These are phyloP conservation scores for Cornus kousa DNA, from an alignment of 148 eudicot genomes.

Conservation along the genomic window DNA sequence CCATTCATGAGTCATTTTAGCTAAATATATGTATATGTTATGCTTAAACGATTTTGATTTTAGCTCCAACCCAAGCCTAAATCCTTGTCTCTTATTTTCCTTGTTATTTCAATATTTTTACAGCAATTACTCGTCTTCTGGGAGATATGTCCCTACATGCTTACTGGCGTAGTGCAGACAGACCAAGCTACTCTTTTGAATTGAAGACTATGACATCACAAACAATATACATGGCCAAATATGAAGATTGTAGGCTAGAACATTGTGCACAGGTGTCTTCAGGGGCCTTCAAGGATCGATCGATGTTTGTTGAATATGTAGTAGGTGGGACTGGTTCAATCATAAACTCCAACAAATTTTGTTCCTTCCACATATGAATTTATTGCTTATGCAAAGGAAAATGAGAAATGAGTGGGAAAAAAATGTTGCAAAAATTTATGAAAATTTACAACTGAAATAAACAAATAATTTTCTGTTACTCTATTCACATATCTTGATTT, in stretches of 20 bases:
- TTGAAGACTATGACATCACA: not conserved
- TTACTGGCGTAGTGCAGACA: not conserved
- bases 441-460: not conserved
- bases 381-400: not conserved
- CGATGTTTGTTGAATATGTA: conserved; percentile 65
- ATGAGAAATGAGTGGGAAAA: not conserved
- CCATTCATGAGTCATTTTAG: too few species aligned
- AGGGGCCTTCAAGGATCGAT: conserved; percentile 87
- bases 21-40: too few species aligned
- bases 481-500: not conserved
- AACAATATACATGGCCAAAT: too few species aligned
- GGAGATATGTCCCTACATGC: not conserved
- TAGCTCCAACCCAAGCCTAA: too few species aligned
- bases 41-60: too few species aligned
- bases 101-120: not conserved
- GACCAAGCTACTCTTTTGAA: not conserved
- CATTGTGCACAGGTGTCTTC: not conserved
- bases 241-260: not conserved
- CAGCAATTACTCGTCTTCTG: conserved; percentile 1
- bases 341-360: conserved; percentile 11
- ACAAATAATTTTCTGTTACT: too few species aligned
- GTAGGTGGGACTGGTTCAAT: conserved; percentile 30
- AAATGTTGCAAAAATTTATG: not conserved
- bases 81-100: not conserved
- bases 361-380: not conserved